These are phyloP conservation scores for Suillus alpinus DNA, from an alignment of 768 basidiomycete species.

Conservation along the genomic window DNA sequence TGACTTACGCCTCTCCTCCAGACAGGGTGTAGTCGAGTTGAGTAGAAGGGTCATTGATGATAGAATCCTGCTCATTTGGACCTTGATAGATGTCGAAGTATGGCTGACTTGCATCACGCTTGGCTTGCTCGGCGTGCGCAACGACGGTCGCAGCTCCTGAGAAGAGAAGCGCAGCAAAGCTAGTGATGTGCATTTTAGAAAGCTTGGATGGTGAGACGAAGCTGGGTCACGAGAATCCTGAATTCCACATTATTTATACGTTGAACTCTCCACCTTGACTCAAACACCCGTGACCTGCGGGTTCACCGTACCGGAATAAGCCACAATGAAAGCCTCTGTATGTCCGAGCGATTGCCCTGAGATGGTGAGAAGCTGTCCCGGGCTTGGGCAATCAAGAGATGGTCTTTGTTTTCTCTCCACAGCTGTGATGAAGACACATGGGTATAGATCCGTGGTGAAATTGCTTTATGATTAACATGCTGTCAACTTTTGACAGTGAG, in stretches of 20 bases:
- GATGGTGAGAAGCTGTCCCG: conserved; percentile 4
- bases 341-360: background rate
- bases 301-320: no score
- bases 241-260: background rate
- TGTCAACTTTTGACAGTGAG: background rate
- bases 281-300: background rate
- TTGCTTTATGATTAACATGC: background rate
- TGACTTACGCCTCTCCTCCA: conserved; percentile 13
- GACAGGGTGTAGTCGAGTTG: conserved; percentile 15
- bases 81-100: conserved; percentile 15
- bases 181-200: conserved; percentile 8
- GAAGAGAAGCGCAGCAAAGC: conserved; percentile 4
- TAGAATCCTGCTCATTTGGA: conserved; percentile 10
- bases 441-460: background rate
- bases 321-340: background rate
- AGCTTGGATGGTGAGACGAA: conserved; percentile 5
- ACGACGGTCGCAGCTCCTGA: conserved; percentile 6
- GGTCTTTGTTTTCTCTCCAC: background rate
- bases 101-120: conserved; percentile 11
- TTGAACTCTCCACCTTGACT: background rate
- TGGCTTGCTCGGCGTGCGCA: conserved; percentile 4
- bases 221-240: conserved; percentile 5
- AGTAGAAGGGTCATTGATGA: conserved; percentile 12
- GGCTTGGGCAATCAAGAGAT: background rate
- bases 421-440: background rate